A percentile compares a stretch with the other conserved stretches of the same genome.
phyloP scores from a whole-genome alignment of 192 early-diverging fungal genomes.

The Entophlyctis luteolus region DNA sequence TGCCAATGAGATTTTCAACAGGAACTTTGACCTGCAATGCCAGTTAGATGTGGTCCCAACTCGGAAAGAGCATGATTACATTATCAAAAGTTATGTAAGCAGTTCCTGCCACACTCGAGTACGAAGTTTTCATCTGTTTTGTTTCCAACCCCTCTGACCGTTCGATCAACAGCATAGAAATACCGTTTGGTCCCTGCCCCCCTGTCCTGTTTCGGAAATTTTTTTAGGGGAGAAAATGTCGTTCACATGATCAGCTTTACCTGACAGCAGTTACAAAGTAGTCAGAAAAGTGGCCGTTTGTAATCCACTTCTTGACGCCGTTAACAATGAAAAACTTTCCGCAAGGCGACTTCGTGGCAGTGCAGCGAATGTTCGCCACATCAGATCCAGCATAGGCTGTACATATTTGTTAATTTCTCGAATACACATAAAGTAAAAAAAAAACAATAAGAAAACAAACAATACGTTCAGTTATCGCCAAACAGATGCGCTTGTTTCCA shows the following conservation, averaged over 20 bases:
- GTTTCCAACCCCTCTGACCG: slow-evolving; percentile 52
- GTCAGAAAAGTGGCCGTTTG: slow-evolving; percentile 39
- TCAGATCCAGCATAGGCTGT: slow-evolving; percentile 53
- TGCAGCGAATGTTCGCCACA: slow-evolving; percentile 58
- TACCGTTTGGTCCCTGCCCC: slow-evolving; percentile 43
- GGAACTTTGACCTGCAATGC: slow-evolving; percentile 52
- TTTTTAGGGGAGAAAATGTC: neutral
- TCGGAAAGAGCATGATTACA: too few relatives aligned
- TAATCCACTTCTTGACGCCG: slow-evolving; percentile 58
- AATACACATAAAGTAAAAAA: too few relatives aligned
- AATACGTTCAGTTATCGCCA: slow-evolving; percentile 54
- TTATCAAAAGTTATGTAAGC: slow-evolving; percentile 48
- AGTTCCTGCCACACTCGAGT: slow-evolving; percentile 60
- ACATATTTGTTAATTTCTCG: too few relatives aligned
- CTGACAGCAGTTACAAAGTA: slow-evolving; percentile 52
- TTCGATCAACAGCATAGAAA: slow-evolving; percentile 69
- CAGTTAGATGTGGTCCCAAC: neutral
- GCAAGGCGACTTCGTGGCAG: slow-evolving; percentile 41
- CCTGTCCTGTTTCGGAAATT: slow-evolving; percentile 46
- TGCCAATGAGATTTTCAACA: slow-evolving; percentile 64
- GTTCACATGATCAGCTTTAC: neutral
- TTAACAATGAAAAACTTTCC: slow-evolving; percentile 68
- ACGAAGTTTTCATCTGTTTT: slow-evolving; percentile 65
- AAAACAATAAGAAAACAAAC: too few relatives aligned
- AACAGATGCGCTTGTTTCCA: slow-evolving; percentile 50